These are phyloP conservation scores for Cladophialophora yegresii DNA, from an alignment of 2,329 filamentous ascomycete species.

Conservation along the genomic window DNA sequence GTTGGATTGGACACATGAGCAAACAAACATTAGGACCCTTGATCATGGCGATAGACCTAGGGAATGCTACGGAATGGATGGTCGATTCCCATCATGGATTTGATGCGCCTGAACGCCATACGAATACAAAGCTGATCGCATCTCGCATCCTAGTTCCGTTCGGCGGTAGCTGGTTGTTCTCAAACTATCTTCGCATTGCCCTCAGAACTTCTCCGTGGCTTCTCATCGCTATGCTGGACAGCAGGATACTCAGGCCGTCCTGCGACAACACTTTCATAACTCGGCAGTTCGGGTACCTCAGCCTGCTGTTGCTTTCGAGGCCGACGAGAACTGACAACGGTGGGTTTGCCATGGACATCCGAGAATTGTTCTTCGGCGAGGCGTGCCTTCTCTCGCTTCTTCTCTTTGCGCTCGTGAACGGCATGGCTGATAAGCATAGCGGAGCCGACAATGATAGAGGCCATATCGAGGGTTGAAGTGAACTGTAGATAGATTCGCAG, in stretches of 20 bases:
- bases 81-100: neutral
- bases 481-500: neutral
- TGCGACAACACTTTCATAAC: neutral
- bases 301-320: neutral
- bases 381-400: slow-evolving; percentile 22
- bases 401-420: slow-evolving; percentile 23
- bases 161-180: neutral
- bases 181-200: slow-evolving; percentile 6
- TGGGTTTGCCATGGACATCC: slow-evolving; percentile 6
- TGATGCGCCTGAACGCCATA: neutral
- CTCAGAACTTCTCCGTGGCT: slow-evolving; percentile 10
- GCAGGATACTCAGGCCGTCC: neutral
- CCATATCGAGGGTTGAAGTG: slow-evolving; percentile 19
- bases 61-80: neutral
- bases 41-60: neutral
- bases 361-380: slow-evolving; percentile 23
- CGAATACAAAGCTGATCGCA: neutral
- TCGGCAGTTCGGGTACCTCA: neutral
- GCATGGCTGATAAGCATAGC: slow-evolving; percentile 11
- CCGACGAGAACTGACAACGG: slow-evolving; percentile 5
- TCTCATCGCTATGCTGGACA: neutral
- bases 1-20: neutral
- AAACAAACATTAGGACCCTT: neutral
- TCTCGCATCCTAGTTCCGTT: neutral
- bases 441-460: slow-evolving; percentile 43